Evolutionary conservation across 108 stramenopile genomes (phyloP), one percentile per base, ranked within the genome.

Genomic region (Nitzschia sp.): DNA sequence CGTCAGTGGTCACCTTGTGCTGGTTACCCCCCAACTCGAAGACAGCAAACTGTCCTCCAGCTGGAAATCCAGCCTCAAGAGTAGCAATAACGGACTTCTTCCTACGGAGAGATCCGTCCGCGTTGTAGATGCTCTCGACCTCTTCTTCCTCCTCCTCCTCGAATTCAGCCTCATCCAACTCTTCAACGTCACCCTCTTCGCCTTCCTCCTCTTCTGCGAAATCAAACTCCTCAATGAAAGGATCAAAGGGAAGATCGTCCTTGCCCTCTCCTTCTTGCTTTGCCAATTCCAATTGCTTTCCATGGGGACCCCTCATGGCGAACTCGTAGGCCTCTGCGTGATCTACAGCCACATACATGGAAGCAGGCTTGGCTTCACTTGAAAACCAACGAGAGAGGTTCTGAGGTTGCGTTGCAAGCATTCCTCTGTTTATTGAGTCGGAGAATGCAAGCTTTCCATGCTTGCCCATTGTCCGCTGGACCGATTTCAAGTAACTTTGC

Each of bases 1-100:
- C 95, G 59, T 91, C 89, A 7, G 72, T 65, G 25, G 86, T 83
- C 10, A 91, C 89, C 80, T 96, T 93, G 64, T 89, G 82, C 72
- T 96, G 95, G 21, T 87, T 76, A 14, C 95, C 92, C 26, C 78
- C 83, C 9, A 93, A 63, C 41, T 76, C 67, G 19, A 96, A 43
- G 24, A 96, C 78, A 24, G 89, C 90, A 75, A 93, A 91, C 22
- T 80, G 69, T 17, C 88, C 88, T 10, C 86, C 89, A 0, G 88
- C 73, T 19, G 93, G 93, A 48, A 80, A 82, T 11, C 93, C 93
- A 6, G 89, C 86, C 3, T 71, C 64, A 10, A 90, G 71, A 26
- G 81, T 79, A 2, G 69, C 75, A 17, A 83, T 60, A 71, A 86
- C 68, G 6, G 89, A 83, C 63, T 82, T 78, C 48, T 78, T 82